Percentiles rank a stretch among this genome's conserved stretches.
Conservation (phyloP, 2,329 filamentous ascomycete species). For the Arachnomyces sp. region DNA sequence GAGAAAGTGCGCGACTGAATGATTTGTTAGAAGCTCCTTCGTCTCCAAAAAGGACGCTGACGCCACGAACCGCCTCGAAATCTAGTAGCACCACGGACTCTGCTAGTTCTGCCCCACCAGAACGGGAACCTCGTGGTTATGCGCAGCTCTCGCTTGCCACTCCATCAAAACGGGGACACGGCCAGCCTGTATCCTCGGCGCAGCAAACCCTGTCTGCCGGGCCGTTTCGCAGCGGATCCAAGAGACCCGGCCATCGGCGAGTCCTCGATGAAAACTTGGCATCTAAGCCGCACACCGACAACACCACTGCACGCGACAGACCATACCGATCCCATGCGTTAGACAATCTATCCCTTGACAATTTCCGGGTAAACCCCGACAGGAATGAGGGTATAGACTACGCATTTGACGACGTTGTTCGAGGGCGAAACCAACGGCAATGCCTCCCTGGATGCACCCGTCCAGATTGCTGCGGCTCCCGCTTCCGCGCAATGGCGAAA, state of each 20-base stretch:
- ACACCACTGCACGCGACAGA: conserved; percentile 22
- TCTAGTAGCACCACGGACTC: not conserved
- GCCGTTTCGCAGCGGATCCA: too few species aligned
- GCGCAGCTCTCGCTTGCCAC: too few species aligned
- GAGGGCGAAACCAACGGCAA: conserved; percentile 59
- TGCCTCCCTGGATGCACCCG: conserved; percentile 67
- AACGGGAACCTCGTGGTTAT: too few species aligned
- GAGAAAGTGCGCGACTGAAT: too few species aligned
- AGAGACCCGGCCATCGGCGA: too few species aligned
- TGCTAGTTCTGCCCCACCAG: too few species aligned
- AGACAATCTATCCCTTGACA: conserved; percentile 51
- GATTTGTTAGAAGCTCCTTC: conserved; percentile 15
- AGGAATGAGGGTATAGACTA: conserved; percentile 62
- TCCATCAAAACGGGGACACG: too few species aligned
- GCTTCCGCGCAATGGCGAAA: conserved; percentile 58
- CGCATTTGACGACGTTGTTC: conserved; percentile 67
- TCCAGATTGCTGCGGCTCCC: conserved; percentile 65
- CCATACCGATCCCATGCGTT: conserved; percentile 52
- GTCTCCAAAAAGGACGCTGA: conserved; percentile 16
- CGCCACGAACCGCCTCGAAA: conserved; percentile 2
- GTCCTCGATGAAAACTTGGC: too few species aligned
- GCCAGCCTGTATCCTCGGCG: too few species aligned
- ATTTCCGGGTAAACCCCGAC: conserved; percentile 75
- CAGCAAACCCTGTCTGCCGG: too few species aligned
- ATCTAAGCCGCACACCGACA: too few species aligned